Percentiles rank a stretch among this genome's conserved stretches.
phyloP scores from a whole-genome alignment of 2,329 filamentous ascomycete species.

The Stagonosporopsis rhizophila region DNA sequence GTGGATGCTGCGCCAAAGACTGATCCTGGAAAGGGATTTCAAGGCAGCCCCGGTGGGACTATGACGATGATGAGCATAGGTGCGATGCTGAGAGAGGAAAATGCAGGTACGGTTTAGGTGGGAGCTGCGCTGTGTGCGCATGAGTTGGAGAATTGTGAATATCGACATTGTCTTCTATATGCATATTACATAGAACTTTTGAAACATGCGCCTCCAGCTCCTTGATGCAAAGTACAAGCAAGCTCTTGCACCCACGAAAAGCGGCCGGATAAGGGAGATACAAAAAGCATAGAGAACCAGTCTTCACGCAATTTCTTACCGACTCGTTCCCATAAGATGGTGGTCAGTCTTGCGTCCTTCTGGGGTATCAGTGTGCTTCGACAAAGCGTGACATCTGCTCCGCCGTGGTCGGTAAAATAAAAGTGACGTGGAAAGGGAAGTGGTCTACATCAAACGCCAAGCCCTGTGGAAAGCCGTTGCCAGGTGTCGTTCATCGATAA shows the following conservation, averaged over 20 bases:
- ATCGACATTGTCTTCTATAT: constrained; percentile 32
- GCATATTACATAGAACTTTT: constrained; percentile 41
- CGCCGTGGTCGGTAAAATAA: constrained; percentile 26
- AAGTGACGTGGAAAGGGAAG: constrained; percentile 27
- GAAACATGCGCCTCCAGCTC: constrained; percentile 33
- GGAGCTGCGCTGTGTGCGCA: too few relatives aligned
- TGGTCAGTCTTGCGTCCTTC: constrained; percentile 29
- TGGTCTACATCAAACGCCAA: constrained; percentile 38
- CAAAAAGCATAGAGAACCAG: constrained; percentile 36
- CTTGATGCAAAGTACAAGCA: constrained; percentile 31
- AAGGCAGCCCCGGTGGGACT: not conserved
- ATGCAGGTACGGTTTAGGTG: not conserved
- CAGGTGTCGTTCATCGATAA: constrained; percentile 5
- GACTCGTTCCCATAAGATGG: constrained; percentile 20
- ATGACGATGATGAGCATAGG: too few relatives aligned
- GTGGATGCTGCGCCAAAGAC: not conserved
- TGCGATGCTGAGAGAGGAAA: not conserved
- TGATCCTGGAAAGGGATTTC: not conserved
- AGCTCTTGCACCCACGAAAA: constrained; percentile 9
- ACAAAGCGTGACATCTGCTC: constrained; percentile 29
- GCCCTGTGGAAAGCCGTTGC: constrained; percentile 19
- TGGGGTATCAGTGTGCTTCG: constrained; percentile 43
- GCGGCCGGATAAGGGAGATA: constrained; percentile 1
- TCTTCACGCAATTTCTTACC: constrained; percentile 31
- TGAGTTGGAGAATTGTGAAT: not conserved